Conservation (phyloP, 1,284 basidiomycete genomes). For the Apiotrichum laibachii region DNA sequence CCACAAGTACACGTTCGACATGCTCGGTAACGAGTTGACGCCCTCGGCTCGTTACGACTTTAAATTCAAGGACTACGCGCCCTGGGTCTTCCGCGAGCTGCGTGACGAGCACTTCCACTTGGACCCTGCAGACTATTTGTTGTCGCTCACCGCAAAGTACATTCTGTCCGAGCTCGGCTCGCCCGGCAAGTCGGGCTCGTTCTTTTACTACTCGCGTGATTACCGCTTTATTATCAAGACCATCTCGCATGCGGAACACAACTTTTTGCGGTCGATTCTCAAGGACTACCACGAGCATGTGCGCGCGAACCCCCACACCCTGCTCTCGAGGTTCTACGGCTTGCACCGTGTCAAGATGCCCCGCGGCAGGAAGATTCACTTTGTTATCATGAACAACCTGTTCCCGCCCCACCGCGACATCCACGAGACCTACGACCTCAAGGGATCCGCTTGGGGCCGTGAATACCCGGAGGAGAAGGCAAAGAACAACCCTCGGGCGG, state of each 20-base stretch:
- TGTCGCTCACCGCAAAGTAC: conserved; percentile 94
- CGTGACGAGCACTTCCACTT: conserved; percentile 92
- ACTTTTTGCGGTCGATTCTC: conserved; percentile 82
- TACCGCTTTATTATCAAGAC: conserved; percentile 99
- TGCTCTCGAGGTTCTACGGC: conserved; percentile 92
- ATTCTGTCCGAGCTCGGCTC: conserved; percentile 98
- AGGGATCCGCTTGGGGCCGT: conserved; percentile 87
- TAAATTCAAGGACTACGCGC: conserved; percentile 99
- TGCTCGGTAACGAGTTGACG: conserved; percentile 97
- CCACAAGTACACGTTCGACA: conserved; percentile 97
- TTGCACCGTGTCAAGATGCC: conserved; percentile 96
- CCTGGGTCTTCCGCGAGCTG: conserved; percentile 93
- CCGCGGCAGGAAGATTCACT: conserved; percentile 90
- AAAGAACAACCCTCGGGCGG: conserved; percentile 73
- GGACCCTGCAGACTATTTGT: conserved; percentile 94
- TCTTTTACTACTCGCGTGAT: conserved; percentile 98
- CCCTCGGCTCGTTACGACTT: conserved; percentile 81
- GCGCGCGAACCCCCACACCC: conserved; percentile 85
- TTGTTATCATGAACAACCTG: conserved; percentile 99
- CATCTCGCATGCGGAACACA: conserved; percentile 90
- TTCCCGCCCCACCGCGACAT: conserved; percentile 97
- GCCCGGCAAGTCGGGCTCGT: conserved; percentile 95
- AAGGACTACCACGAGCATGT: conserved; percentile 85
- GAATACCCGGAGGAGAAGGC: conserved; percentile 85
- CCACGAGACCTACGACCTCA: conserved; percentile 96